These are phyloP conservation scores for Pisolithus sp. DNA, from an alignment of 768 basidiomycete genomes.

Conservation along the genomic window DNA sequence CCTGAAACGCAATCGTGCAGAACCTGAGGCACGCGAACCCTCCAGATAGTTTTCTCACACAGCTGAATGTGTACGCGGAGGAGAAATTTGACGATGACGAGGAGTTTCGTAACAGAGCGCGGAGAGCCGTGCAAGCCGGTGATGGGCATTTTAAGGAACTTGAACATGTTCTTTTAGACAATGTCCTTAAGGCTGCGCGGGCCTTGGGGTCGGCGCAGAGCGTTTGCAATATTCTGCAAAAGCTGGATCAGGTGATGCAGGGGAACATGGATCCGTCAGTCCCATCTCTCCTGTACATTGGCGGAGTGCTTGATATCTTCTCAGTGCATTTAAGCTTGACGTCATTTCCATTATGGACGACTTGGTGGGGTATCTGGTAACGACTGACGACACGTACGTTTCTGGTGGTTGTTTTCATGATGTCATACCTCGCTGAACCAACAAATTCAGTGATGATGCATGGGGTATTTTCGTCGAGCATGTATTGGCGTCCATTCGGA, in stretches of 20 bases:
- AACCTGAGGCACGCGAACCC: slow-evolving; percentile 69
- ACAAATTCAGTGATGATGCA: slow-evolving; percentile 47
- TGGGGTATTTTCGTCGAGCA: slow-evolving; percentile 59
- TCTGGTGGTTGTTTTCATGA: background rate
- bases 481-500: slow-evolving; percentile 55
- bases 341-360: slow-evolving; percentile 53
- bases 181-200: slow-evolving; percentile 53
- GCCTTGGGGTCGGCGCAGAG: slow-evolving; percentile 25
- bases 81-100: slow-evolving; percentile 90
- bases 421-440: slow-evolving; percentile 11
- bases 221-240: slow-evolving; percentile 56
- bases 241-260: slow-evolving; percentile 50
- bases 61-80: slow-evolving; percentile 76
- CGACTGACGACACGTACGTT: slow-evolving; percentile 59
- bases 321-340: slow-evolving; percentile 58
- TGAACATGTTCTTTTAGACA: slow-evolving; percentile 55
- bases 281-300: background rate
- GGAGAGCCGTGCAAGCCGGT: slow-evolving; percentile 26
- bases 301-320: slow-evolving; percentile 4
- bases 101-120: slow-evolving; percentile 66
- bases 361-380: slow-evolving; percentile 56
- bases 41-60: slow-evolving; percentile 71
- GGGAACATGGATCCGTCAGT: slow-evolving; percentile 57
- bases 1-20: slow-evolving; percentile 31
- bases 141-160: slow-evolving; percentile 24